Percentiles rank a stretch among this genome's conserved stretches.
Conservation (phyloP, 768 basidiomycete species). For the Rhodotorula diobovata region DNA sequence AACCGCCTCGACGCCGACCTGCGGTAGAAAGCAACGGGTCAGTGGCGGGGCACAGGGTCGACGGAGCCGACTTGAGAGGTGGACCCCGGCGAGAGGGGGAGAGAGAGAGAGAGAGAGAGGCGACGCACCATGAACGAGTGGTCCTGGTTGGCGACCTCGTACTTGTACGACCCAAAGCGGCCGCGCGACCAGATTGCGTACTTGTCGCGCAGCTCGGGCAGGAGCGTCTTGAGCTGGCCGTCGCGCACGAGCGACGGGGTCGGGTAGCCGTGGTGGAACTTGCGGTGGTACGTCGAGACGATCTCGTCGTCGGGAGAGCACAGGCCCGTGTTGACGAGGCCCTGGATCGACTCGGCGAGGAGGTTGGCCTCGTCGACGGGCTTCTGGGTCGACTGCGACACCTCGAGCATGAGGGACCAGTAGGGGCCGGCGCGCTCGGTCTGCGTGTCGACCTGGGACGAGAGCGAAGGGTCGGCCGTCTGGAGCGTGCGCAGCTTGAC, state of each 20-base stretch:
- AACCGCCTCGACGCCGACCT: conserved; percentile 49
- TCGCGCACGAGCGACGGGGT: conserved; percentile 49
- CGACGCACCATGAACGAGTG: conserved; percentile 13
- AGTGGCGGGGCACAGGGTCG: neutral
- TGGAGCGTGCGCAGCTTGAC: conserved; percentile 46
- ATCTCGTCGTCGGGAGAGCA: conserved; percentile 48
- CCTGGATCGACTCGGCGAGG: conserved; percentile 48
- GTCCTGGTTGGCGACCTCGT: conserved; percentile 43
- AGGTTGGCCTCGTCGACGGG: conserved; percentile 47
- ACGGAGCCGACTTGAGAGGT: too few relatives aligned
- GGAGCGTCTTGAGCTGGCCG: conserved; percentile 46
- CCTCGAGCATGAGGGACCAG: conserved; percentile 51
- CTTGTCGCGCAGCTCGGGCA: conserved; percentile 47
- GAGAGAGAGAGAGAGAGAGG: too few relatives aligned
- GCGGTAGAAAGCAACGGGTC: conserved; percentile 35
- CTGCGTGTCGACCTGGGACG: conserved; percentile 39
- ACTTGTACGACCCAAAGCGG: conserved; percentile 44
- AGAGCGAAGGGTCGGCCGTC: conserved; percentile 45
- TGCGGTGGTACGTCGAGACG: conserved; percentile 47
- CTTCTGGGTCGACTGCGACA: conserved; percentile 48
- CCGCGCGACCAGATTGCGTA: conserved; percentile 48
- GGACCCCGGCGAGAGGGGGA: too few relatives aligned
- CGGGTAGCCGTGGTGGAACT: conserved; percentile 47
- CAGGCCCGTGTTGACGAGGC: conserved; percentile 46
- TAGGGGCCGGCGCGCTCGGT: conserved; percentile 45